Conservation (phyloP, 768 basidiomycete genomes). For the Termitomyces heimii region DNA sequence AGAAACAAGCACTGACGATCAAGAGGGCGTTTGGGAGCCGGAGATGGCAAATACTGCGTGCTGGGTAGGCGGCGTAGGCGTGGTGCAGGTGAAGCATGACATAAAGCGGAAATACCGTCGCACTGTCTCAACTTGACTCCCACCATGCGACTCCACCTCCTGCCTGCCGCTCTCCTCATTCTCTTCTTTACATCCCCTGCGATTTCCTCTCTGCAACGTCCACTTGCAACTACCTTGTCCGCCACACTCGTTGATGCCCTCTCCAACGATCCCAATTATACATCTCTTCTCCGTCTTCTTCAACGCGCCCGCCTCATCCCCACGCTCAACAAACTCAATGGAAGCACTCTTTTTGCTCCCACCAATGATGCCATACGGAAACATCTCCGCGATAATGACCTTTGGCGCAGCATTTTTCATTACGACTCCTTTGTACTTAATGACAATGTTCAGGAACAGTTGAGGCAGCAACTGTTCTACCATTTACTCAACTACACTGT, state of each 20-base stretch:
- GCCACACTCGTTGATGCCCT: slow-evolving; percentile 78
- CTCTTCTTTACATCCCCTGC: slow-evolving; percentile 22
- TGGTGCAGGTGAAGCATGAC: slow-evolving; percentile 36
- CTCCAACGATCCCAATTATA: slow-evolving; percentile 67
- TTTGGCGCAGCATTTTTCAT: slow-evolving; percentile 34
- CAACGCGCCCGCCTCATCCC: slow-evolving; percentile 87
- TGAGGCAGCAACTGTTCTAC: slow-evolving; percentile 91
- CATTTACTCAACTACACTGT: slow-evolving; percentile 86
- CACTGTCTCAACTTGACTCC: slow-evolving; percentile 1
- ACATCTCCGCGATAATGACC: slow-evolving; percentile 27
- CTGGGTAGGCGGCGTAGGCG: slow-evolving; percentile 42
- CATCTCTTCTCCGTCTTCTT: slow-evolving; percentile 67
- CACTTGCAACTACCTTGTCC: slow-evolving; percentile 25
- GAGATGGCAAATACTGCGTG: slow-evolving; percentile 50
- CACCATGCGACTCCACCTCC: slow-evolving; percentile 13
- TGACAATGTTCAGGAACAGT: slow-evolving; percentile 79
- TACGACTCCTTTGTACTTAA: slow-evolving; percentile 32
- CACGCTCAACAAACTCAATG: slow-evolving; percentile 81
- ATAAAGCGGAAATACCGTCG: neutral
- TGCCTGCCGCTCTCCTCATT: slow-evolving; percentile 19
- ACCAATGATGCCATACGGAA: slow-evolving; percentile 84
- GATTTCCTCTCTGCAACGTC: slow-evolving; percentile 25
- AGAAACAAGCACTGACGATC: slow-evolving; percentile 40
- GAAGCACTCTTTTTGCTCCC: slow-evolving; percentile 87
- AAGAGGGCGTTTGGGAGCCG: slow-evolving; percentile 48